A percentile compares a stretch with the other conserved stretches of the same genome.
These are phyloP conservation scores for Fusarium abutilonis DNA, from an alignment of 2,329 filamentous ascomycete species.

Conservation along the genomic window DNA sequence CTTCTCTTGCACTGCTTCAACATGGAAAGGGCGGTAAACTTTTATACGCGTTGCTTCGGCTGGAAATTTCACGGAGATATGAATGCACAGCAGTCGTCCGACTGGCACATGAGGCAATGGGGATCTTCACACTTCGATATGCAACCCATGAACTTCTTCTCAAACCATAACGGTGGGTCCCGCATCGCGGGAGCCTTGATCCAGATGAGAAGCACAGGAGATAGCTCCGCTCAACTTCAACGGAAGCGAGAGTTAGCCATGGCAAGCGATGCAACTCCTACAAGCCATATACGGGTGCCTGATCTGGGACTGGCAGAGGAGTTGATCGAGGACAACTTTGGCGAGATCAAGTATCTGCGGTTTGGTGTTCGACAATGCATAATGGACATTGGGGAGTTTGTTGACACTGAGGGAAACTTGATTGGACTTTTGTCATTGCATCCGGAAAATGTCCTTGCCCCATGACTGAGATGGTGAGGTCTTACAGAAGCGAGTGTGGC, in stretches of 20 bases:
- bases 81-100: conserved; percentile 27
- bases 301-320: conserved; percentile 39
- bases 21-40: conserved; percentile 34
- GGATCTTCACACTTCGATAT: conserved; percentile 40
- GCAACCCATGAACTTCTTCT: conserved; percentile 43
- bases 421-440: conserved; percentile 41
- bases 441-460: conserved; percentile 26
- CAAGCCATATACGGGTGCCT: conserved; percentile 41
- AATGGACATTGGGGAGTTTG: conserved; percentile 43
- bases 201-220: conserved; percentile 22
- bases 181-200: conserved; percentile 38
- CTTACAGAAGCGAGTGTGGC: conserved; percentile 1
- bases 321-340: conserved; percentile 35
- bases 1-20: conserved; percentile 41
- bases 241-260: conserved; percentile 28
- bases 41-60: conserved; percentile 42
- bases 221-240: conserved; percentile 27
- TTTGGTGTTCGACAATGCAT: conserved; percentile 41
- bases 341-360: conserved; percentile 38
- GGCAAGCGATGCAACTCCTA: conserved; percentile 25
- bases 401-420: conserved; percentile 43
- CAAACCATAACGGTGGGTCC: conserved; percentile 15
- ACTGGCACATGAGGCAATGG: conserved; percentile 32
- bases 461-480: not conserved
- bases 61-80: conserved; percentile 41